phyloP scores from a whole-genome alignment of 2,329 filamentous ascomycete species.

The Onygenales sp. region DNA sequence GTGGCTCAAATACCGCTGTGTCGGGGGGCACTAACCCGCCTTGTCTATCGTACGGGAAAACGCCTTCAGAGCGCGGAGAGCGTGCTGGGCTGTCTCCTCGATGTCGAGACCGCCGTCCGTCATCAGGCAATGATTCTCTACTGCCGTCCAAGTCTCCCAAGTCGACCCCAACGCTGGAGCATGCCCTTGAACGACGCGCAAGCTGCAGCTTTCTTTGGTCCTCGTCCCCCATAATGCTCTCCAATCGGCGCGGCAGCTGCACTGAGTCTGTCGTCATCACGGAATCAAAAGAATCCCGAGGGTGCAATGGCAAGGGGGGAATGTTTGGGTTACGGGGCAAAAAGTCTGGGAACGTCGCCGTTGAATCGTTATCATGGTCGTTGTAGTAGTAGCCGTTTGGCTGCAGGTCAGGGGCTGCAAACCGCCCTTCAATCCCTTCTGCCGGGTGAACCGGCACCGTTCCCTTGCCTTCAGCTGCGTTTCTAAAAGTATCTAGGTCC shows the following conservation, averaged over 20 bases:
- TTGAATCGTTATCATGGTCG: conserved; percentile 62
- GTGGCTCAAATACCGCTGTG: conserved; percentile 11
- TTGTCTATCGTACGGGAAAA: conserved; percentile 5
- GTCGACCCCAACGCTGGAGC: conserved; percentile 3
- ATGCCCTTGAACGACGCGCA: conserved; percentile 43
- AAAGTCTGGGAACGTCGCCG: conserved; percentile 45
- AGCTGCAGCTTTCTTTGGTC: conserved; percentile 65
- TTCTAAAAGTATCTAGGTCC: conserved; percentile 72
- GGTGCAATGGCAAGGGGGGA: conserved; percentile 41
- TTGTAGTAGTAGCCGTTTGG: conserved; percentile 62
- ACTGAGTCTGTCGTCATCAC: conserved; percentile 53
- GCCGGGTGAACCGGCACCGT: conserved; percentile 61
- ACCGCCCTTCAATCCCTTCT: conserved; percentile 65
- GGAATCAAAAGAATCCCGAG: conserved; percentile 59
- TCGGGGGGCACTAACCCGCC: conserved; percentile 4
- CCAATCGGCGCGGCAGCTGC: conserved; percentile 57
- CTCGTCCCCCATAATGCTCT: conserved; percentile 70
- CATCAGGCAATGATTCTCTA: background rate
- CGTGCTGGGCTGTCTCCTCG: background rate
- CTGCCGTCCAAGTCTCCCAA: conserved; percentile 1
- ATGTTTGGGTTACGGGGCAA: conserved; percentile 36
- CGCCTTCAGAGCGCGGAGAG: conserved; percentile 1
- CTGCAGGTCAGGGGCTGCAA: conserved; percentile 60
- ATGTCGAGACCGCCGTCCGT: background rate
- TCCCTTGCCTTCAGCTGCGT: conserved; percentile 30